Conservation (phyloP, 768 basidiomycete species). For the Boletus reticulatus region DNA sequence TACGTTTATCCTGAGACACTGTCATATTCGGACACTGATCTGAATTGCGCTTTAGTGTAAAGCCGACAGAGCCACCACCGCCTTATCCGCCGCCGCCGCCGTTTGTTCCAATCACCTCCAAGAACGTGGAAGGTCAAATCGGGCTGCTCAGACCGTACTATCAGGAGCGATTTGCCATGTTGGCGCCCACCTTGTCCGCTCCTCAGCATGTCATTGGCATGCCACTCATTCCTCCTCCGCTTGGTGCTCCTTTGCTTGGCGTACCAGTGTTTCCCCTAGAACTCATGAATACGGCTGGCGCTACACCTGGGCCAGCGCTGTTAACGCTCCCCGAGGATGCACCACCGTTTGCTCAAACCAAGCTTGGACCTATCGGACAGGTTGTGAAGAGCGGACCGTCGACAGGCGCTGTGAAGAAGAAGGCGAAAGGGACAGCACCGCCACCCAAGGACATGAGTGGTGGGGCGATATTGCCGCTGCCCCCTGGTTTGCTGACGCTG, state of each 20-base stretch:
- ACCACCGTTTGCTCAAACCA: slow-evolving; percentile 55
- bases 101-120: slow-evolving; percentile 67
- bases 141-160: slow-evolving; percentile 82
- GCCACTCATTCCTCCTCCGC: slow-evolving; percentile 14
- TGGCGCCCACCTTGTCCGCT: slow-evolving; percentile 32
- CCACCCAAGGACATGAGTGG: slow-evolving; percentile 22
- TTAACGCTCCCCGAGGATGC: slow-evolving; percentile 62
- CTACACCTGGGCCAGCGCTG: slow-evolving; percentile 5
- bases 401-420: slow-evolving; percentile 61
- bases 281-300: neutral
- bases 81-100: slow-evolving; percentile 85
- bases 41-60: slow-evolving; percentile 40
- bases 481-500: slow-evolving; percentile 14
- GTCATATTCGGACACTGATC: slow-evolving; percentile 1
- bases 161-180: slow-evolving; percentile 48
- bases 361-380: slow-evolving; percentile 80
- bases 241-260: slow-evolving; percentile 7
- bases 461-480: slow-evolving; percentile 19
- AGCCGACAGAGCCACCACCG: slow-evolving; percentile 71
- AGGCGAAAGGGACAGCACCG: slow-evolving; percentile 29
- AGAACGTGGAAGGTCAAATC: slow-evolving; percentile 74
- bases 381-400: slow-evolving; percentile 52
- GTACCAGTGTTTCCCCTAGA: neutral
- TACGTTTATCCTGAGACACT: slow-evolving; percentile 35
- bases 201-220: slow-evolving; percentile 16